phyloP scores from a whole-genome alignment of 2,329 filamentous ascomycete genomes.

The Geosmithia flava region DNA sequence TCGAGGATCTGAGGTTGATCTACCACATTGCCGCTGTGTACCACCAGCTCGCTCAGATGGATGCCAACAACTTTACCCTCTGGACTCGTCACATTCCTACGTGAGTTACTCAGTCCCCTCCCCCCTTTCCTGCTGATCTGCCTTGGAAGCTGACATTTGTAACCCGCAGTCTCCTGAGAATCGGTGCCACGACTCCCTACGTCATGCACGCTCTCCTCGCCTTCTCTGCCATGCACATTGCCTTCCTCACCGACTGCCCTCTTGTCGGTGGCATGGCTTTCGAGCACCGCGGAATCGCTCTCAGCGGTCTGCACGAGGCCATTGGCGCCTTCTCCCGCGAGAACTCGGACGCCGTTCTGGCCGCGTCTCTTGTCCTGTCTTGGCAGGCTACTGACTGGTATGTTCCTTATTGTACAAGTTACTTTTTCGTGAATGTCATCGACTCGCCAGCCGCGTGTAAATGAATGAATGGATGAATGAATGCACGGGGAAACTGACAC shows the following conservation, averaged over 20 bases:
- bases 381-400: constrained; percentile 97
- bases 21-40: constrained; percentile 83
- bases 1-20: constrained; percentile 75
- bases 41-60: constrained; percentile 63
- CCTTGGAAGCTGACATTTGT: background rate
- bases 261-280: constrained; percentile 82
- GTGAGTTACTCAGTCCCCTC: constrained; percentile 40
- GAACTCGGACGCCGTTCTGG: constrained; percentile 84
- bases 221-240: constrained; percentile 89
- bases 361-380: constrained; percentile 80
- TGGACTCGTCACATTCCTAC: constrained; percentile 90
- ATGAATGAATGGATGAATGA: background rate
- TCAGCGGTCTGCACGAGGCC: constrained; percentile 79
- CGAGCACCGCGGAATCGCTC: constrained; percentile 73
- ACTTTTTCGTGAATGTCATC: background rate
- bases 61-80: constrained; percentile 73
- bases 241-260: constrained; percentile 75
- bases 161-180: constrained; percentile 40
- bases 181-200: constrained; percentile 71
- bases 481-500: background rate
- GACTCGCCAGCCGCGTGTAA: no score
- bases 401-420: constrained; percentile 17
- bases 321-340: constrained; percentile 74
- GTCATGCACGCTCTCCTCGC: constrained; percentile 91
- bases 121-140: no score